Conservation (phyloP, 2,329 filamentous ascomycete species). For the Rasamsonia emersonii region DNA sequence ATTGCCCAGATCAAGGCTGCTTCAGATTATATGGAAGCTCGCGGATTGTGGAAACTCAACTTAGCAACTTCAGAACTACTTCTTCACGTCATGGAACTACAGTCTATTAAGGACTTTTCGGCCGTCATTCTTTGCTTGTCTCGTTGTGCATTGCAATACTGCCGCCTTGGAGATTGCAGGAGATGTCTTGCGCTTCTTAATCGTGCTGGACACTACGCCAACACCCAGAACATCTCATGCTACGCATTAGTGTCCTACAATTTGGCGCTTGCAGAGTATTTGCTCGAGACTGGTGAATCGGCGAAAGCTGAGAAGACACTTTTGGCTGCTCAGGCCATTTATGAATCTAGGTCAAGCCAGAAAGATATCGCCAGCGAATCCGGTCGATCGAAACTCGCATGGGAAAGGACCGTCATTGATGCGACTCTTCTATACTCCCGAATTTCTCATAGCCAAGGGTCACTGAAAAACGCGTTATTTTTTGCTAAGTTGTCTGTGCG, state of each 20-base stretch:
- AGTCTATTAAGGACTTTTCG: conserved; percentile 25
- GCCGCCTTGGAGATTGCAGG: conserved; percentile 52
- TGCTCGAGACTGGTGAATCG: conserved; percentile 56
- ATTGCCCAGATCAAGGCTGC: conserved; percentile 45
- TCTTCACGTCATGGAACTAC: conserved; percentile 40
- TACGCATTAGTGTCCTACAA: conserved; percentile 51
- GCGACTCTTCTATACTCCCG: conserved; percentile 58
- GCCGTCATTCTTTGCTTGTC: conserved; percentile 36
- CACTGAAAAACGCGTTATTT: conserved; percentile 37
- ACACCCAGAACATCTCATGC: conserved; percentile 31
- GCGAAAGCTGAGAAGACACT: conserved; percentile 46
- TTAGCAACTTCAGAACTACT: conserved; percentile 44
- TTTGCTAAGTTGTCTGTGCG: conserved; percentile 42
- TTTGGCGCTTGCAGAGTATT: conserved; percentile 66
- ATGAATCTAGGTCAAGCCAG: conserved; percentile 24
- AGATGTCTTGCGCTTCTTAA: conserved; percentile 51
- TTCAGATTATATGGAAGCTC: conserved; percentile 49
- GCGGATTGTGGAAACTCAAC: conserved; percentile 44
- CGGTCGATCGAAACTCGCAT: conserved; percentile 32
- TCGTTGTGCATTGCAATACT: conserved; percentile 46
- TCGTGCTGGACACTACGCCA: conserved; percentile 46
- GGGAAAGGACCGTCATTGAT: conserved; percentile 49
- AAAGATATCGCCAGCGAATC: conserved; percentile 24
- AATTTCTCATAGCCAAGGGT: conserved; percentile 51
- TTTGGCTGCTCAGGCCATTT: conserved; percentile 19